A percentile compares a stretch with the other conserved stretches of the same genome.
Evolutionary conservation across 1,284 basidiomycete genomes (phyloP).

Genomic region (Neotropicomus parvogracilis): DNA sequence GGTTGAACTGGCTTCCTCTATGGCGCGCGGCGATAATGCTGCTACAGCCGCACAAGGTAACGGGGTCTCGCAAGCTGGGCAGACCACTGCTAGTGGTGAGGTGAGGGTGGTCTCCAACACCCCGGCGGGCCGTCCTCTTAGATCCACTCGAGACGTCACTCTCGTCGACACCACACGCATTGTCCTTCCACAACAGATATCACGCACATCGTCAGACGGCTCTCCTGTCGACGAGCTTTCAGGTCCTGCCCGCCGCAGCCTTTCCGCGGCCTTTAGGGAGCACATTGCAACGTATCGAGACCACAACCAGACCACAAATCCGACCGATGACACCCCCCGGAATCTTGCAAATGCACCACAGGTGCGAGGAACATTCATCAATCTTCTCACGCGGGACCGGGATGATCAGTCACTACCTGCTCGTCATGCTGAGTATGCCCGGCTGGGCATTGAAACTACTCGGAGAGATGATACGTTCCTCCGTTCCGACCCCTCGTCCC

Average conservation of each 20-base stretch:
- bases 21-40: slow-evolving; percentile 12
- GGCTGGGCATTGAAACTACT: slow-evolving; percentile 2
- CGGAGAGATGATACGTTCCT: slow-evolving; percentile 12
- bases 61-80: slow-evolving; percentile 2
- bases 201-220: slow-evolving; percentile 29
- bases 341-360: slow-evolving; percentile 26
- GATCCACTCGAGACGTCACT: slow-evolving; percentile 16
- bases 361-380: slow-evolving; percentile 26
- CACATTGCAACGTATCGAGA: slow-evolving; percentile 22
- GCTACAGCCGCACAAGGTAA: neutral
- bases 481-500: slow-evolving; percentile 12
- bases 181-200: slow-evolving; percentile 23
- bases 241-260: slow-evolving; percentile 18
- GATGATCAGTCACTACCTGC: slow-evolving; percentile 19
- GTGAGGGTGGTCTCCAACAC: slow-evolving; percentile 8
- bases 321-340: slow-evolving; percentile 18
- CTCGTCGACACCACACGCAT: slow-evolving; percentile 24
- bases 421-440: slow-evolving; percentile 20
- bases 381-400: slow-evolving; percentile 20
- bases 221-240: slow-evolving; percentile 19
- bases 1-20: slow-evolving; percentile 21
- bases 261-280: slow-evolving; percentile 25
- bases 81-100: slow-evolving; percentile 2
- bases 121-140: slow-evolving; percentile 15
- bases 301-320: slow-evolving; percentile 1